Conservation (phyloP, 495 filamentous ascomycete species). For the Xylaria curta region DNA sequence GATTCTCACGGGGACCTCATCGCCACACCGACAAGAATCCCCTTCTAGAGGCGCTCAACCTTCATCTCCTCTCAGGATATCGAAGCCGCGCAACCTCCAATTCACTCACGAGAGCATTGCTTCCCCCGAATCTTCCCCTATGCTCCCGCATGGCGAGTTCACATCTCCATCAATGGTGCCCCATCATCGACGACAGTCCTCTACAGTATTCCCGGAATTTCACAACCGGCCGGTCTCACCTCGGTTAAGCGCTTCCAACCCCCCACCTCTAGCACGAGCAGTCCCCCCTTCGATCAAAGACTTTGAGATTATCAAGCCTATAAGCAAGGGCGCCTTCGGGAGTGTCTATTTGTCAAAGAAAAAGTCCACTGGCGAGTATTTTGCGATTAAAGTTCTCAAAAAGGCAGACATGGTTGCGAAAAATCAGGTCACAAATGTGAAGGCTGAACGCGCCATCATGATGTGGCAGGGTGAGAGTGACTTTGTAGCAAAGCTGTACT, state of each 20-base stretch:
- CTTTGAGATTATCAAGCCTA: slow-evolving; percentile 99
- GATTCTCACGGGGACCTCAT: slow-evolving; percentile 74
- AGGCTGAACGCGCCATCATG: slow-evolving; percentile 99
- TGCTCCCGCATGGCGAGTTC: slow-evolving; percentile 80
- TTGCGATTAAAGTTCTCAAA: slow-evolving; percentile 96
- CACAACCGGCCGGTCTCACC: slow-evolving; percentile 77
- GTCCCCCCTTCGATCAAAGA: slow-evolving; percentile 96
- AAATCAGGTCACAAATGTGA: slow-evolving; percentile 98
- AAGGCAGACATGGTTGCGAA: slow-evolving; percentile 99
- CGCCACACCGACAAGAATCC: slow-evolving; percentile 84
- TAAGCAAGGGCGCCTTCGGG: slow-evolving; percentile 98
- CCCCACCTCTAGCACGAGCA: slow-evolving; percentile 75
- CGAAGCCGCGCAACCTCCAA: slow-evolving; percentile 78
- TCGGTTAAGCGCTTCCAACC: slow-evolving; percentile 73
- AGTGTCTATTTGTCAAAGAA: slow-evolving; percentile 98
- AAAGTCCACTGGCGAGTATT: slow-evolving; percentile 97
- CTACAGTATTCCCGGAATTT: slow-evolving; percentile 76
- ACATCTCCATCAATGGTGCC: slow-evolving; percentile 66
- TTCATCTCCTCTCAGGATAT: slow-evolving; percentile 84
- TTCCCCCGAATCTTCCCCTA: slow-evolving; percentile 89
- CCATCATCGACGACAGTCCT: slow-evolving; percentile 92
- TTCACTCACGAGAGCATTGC: slow-evolving; percentile 74
- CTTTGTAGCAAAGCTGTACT: slow-evolving; percentile 98
- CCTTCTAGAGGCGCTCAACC: slow-evolving; percentile 76
- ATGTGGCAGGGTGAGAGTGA: slow-evolving; percentile 99